Percentiles rank a stretch among this genome's conserved stretches.
Conservation (phyloP, 192 early-diverging fungal genomes). For the Entomortierella parvispora region DNA sequence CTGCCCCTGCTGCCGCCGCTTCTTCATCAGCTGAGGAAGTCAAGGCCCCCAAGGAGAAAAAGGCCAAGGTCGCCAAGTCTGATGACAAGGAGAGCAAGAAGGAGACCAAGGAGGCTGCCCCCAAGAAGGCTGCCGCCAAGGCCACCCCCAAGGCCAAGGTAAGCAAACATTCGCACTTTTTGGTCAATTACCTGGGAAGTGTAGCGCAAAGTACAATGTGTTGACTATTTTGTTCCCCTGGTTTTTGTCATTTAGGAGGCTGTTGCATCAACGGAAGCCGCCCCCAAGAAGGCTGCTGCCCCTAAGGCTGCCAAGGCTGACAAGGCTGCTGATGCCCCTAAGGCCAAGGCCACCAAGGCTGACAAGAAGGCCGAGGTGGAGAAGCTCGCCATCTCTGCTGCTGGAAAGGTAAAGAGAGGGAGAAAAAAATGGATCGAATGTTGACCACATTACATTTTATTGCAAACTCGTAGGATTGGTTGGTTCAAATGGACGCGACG, state of each 20-base stretch:
- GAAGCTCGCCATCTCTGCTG: slow-evolving; percentile 3
- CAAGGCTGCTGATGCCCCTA: slow-evolving; percentile 21
- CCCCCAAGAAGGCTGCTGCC: slow-evolving; percentile 43
- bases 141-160: slow-evolving; percentile 19
- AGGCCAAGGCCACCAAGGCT: neutral
- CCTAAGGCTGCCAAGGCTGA: slow-evolving; percentile 15
- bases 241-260: no score
- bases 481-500: no score
- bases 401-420: slow-evolving; percentile 33
- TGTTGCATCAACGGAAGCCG: no score
- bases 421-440: no score
- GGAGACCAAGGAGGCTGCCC: slow-evolving; percentile 29
- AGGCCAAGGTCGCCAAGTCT: slow-evolving; percentile 16
- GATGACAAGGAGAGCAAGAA: slow-evolving; percentile 22
- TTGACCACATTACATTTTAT: no score
- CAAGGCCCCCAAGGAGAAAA: slow-evolving; percentile 31
- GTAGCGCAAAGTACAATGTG: neutral
- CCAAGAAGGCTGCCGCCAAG: neutral
- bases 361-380: slow-evolving; percentile 36
- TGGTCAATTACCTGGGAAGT: neutral
- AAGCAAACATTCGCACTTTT: neutral
- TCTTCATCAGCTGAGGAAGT: slow-evolving; percentile 19
- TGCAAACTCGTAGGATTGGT: no score
- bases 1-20: neutral
- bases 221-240: neutral